Conservation (phyloP, 306 rosid species). For the Rosa multiflora region DNA sequence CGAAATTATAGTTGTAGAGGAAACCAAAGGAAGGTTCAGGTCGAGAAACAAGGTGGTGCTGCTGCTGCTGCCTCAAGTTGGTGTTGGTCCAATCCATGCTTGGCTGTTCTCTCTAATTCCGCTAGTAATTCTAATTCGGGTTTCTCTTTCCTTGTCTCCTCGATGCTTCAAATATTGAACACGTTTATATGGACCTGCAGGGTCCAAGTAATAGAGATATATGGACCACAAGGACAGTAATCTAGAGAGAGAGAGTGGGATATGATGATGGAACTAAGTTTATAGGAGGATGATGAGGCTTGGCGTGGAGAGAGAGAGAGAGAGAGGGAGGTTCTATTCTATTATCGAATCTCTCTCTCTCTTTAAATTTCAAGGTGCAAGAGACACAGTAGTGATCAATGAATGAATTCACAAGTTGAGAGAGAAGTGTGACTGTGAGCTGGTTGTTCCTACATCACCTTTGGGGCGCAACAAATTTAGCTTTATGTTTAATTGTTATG, state of each 20-base stretch:
- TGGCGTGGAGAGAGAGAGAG: constrained; percentile 46
- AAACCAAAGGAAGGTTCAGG: constrained; percentile 69
- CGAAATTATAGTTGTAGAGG: constrained; percentile 67
- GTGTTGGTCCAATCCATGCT: constrained; percentile 83
- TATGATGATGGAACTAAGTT: constrained; percentile 21
- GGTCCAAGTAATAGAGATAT: constrained; percentile 10
- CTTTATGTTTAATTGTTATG: constrained; percentile 36
- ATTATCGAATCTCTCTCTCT: constrained; percentile 20
- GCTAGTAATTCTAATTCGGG: background rate
- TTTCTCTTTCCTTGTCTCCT: constrained; percentile 29
- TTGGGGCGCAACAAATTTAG: constrained; percentile 55
- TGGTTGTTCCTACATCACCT: constrained; percentile 40
- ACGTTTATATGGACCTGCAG: constrained; percentile 40
- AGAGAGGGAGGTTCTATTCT: background rate
- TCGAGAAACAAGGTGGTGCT: constrained; percentile 51
- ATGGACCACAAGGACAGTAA: constrained; percentile 56
- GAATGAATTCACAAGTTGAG: constrained; percentile 14
- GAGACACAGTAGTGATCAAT: constrained; percentile 13
- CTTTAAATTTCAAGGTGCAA: constrained; percentile 22
- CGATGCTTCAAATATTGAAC: constrained; percentile 20
- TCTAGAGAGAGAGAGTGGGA: constrained; percentile 7
- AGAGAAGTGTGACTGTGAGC: constrained; percentile 24
- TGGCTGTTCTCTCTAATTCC: constrained; percentile 10
- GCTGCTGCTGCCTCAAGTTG: constrained; percentile 36
- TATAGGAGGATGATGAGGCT: background rate